These are phyloP conservation scores for Nicotiana obtusifolia DNA, from an alignment of 257 asterid genomes.

Conservation along the genomic window DNA sequence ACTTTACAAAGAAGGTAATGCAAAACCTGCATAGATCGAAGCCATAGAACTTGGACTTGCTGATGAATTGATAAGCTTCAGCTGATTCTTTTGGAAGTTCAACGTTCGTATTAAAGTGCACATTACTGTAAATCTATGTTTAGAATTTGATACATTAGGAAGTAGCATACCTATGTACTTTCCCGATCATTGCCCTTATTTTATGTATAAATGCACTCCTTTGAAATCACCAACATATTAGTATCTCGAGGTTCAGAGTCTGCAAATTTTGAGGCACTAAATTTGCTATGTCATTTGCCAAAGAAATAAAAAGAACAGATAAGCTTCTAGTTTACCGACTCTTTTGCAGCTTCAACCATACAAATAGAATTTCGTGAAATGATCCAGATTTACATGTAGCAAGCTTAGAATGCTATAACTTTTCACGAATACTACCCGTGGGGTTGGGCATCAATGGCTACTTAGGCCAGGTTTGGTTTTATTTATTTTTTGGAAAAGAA, in stretches of 20 bases:
- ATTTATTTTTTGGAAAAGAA: too few relatives aligned
- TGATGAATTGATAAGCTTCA: background rate
- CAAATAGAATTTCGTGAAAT: background rate
- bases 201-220: background rate
- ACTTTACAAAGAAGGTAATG: slow-evolving; percentile 65
- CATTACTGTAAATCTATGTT: background rate
- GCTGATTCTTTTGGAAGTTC: background rate
- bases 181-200: background rate
- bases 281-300: background rate
- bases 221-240: background rate
- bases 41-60: background rate
- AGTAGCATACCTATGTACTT: background rate
- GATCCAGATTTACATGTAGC: too few relatives aligned
- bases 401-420: background rate
- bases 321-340: background rate
- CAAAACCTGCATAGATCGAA: slow-evolving; percentile 22
- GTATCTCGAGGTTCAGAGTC: background rate
- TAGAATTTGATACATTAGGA: background rate
- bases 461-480: too few relatives aligned
- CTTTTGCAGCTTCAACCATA: background rate
- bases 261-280: background rate
- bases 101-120: background rate
- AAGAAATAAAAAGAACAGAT: background rate
- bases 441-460: too few relatives aligned
- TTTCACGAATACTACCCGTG: background rate